Evolutionary conservation across 208 protist species (phyloP).

Genomic region (Trypanosoma avium): DNA sequence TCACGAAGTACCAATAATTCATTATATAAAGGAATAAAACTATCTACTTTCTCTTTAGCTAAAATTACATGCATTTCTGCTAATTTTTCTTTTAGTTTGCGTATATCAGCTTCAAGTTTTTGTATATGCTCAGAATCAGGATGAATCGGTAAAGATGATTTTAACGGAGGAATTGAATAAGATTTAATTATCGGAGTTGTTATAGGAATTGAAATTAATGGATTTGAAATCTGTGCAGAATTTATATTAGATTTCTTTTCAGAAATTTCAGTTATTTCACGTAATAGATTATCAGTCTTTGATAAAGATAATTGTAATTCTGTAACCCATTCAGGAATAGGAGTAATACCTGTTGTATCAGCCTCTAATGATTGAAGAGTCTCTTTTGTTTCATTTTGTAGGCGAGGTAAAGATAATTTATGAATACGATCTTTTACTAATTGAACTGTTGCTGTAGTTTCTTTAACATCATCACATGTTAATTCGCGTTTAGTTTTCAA

Average conservation of each 20-base stretch:
- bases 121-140: neutral
- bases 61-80: constrained; percentile 47
- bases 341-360: neutral
- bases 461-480: neutral
- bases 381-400: too few relatives aligned
- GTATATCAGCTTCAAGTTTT: constrained; percentile 18
- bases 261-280: neutral
- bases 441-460: neutral
- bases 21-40: constrained; percentile 50
- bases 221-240: neutral
- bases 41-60: constrained; percentile 36
- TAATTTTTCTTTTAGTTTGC: constrained; percentile 17
- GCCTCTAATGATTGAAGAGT: too few relatives aligned
- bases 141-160: too few relatives aligned
- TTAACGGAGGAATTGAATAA: neutral
- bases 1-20: constrained; percentile 51
- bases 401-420: neutral
- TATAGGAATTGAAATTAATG: neutral
- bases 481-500: neutral
- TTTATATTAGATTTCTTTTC: neutral
- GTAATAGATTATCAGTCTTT: constrained; percentile 11
- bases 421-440: neutral
- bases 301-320: constrained; percentile 8
- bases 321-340: constrained; percentile 8
- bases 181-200: neutral